Base-by-base conservation (phyloP, 306 rosid species). In the Trifolium repens region DNA sequence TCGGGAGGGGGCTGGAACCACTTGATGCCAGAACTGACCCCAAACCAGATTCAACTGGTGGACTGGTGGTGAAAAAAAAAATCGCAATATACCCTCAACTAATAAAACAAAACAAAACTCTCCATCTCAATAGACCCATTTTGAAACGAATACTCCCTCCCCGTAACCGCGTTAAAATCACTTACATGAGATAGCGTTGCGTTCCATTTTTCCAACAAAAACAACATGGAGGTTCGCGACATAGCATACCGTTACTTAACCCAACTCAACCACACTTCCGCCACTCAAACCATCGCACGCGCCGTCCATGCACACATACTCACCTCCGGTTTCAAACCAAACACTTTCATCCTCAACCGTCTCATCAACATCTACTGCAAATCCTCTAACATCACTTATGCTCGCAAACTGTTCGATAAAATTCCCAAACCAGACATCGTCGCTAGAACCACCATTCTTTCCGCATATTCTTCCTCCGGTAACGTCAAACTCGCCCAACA, bases 341-440 rank as follows among this genome's bases (percentile, higher is more conserved):
- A 81, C 64, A 77, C 80, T 17, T 79, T 81, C 86, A 71, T 89
- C 81, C 79, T 87, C 79, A 89, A 89, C 78, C 88, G 93, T 46
- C 84, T 89, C 58, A 82, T 87, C 3, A 78, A 81, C 34, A 7
- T 62, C 0, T 89, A 89, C 53, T 74, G 93, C 34, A 89, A 89
- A 71, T 87, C 88, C 24, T 84, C 84, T 8, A 85, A 87, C 58
- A 63, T 89, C 8, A 13, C 13, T 1, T 87, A 89, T 16, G 91
- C 91, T 19, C 87, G 81, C 80, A 83, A 83, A 17, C 81, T 89
- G 87, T 87, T 86, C 11, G 87, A 89, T 14, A 43, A 50, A 49
- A 80, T 74, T 46, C 85, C 87, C 39, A 53, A 77, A 24, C 89
- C 83, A 24, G 87, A 86, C 43, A 77, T 86, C 0, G 73, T 83